Conservation (phyloP, 495 filamentous ascomycete species). For the Chlorociboria aeruginascens region DNA sequence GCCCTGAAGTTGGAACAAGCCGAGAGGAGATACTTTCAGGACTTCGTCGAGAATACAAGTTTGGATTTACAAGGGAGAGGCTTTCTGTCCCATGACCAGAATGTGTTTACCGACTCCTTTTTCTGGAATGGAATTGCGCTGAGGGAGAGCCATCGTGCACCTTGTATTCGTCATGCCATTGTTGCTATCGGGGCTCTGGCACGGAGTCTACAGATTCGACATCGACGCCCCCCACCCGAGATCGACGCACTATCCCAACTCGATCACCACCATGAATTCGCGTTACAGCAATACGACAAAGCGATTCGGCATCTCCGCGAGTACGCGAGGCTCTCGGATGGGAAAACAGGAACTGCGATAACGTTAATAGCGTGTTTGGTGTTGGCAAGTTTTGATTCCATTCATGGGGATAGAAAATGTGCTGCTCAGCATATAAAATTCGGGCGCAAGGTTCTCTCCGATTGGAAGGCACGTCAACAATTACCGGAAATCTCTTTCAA, state of each 20-base stretch:
- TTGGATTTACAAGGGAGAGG: too few species aligned
- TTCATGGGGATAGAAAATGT: slow-evolving; percentile 9
- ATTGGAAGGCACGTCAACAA: background rate
- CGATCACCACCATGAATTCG: slow-evolving; percentile 7
- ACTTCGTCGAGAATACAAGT: background rate
- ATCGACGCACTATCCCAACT: slow-evolving; percentile 3
- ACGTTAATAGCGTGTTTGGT: slow-evolving; percentile 9
- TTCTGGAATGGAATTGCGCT: too few species aligned
- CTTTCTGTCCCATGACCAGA: too few species aligned
- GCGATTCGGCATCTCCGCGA: slow-evolving; percentile 9
- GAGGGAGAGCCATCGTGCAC: background rate
- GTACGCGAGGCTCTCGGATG: background rate
- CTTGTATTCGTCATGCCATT: slow-evolving; percentile 10
- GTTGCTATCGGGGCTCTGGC: slow-evolving; percentile 8
- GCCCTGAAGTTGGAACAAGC: background rate
- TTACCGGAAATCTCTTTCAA: background rate
- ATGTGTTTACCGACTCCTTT: too few species aligned
- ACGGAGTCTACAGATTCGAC: background rate
- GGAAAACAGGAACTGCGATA: background rate
- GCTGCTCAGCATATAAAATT: slow-evolving; percentile 11
- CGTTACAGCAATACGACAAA: slow-evolving; percentile 14
- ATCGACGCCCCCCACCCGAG: background rate
- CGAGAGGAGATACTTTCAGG: background rate
- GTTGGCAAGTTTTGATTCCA: slow-evolving; percentile 10
- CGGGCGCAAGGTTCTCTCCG: slow-evolving; percentile 1